Percentiles rank a stretch among this genome's conserved stretches.
Evolutionary conservation across 306 rosid species (phyloP).

Genomic region (Carpinus fangiana): DNA sequence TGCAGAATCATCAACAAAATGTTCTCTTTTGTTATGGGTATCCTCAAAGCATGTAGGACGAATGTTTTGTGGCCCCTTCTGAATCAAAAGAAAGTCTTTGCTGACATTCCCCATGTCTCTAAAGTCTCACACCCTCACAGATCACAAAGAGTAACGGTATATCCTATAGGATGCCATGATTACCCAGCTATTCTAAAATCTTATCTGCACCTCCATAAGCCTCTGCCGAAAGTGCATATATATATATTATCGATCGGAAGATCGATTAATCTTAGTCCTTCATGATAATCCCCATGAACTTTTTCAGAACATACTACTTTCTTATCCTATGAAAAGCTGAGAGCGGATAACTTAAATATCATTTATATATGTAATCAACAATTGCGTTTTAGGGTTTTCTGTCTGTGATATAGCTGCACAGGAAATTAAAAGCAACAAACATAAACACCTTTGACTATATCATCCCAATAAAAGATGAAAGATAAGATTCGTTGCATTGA

Average conservation of each 20-base stretch:
- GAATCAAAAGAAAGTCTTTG: conserved; percentile 43
- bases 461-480: not conserved
- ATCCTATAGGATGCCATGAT: conserved; percentile 21
- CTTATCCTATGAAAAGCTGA: not conserved
- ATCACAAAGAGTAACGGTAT: not conserved
- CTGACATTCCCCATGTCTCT: conserved; percentile 41
- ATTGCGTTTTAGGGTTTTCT: too few relatives aligned
- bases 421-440: not conserved
- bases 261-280: not conserved
- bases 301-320: not conserved
- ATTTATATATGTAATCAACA: too few relatives aligned
- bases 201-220: conserved; percentile 31
- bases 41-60: conserved; percentile 40
- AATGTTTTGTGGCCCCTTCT: conserved; percentile 34
- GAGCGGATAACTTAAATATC: not conserved
- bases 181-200: conserved; percentile 5
- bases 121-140: conserved; percentile 39
- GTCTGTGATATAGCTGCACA: too few relatives aligned
- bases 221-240: conserved; percentile 26
- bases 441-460: not conserved
- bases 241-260: too few relatives aligned
- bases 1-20: not conserved
- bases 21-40: conserved; percentile 8
- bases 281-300: not conserved
- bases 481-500: not conserved